phyloP scores from a whole-genome alignment of 2,329 filamentous ascomycete genomes.

The Septoria linicola region DNA sequence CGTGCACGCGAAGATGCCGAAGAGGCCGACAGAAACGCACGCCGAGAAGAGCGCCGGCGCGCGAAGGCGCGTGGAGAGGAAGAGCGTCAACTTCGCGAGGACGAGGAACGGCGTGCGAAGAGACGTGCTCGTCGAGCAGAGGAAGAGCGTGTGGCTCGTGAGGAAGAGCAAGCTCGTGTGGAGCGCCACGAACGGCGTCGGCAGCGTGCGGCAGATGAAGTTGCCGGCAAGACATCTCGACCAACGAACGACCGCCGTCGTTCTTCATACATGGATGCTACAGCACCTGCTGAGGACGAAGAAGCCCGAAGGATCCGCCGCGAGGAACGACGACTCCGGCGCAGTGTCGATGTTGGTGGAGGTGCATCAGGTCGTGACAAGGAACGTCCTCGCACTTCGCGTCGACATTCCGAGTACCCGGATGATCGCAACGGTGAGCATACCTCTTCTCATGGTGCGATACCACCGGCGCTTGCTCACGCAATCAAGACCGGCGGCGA shows the following conservation, averaged over 20 bases:
- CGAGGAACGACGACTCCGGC: conserved; percentile 46
- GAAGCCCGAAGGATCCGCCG: conserved; percentile 41
- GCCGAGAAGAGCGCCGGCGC: conserved; percentile 31
- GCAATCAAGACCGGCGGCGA: conserved; percentile 40
- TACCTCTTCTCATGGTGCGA: conserved; percentile 20
- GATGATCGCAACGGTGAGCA: conserved; percentile 40
- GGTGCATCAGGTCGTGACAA: conserved; percentile 30
- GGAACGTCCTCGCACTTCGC: conserved; percentile 33
- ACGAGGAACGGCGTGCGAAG: conserved; percentile 33
- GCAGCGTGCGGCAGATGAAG: conserved; percentile 26
- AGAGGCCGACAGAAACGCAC: conserved; percentile 32
- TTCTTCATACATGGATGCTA: conserved; percentile 30
- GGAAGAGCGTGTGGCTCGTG: conserved; percentile 33
- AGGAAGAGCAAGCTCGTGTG: conserved; percentile 33
- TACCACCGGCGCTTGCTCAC: conserved; percentile 31
- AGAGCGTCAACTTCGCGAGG: conserved; percentile 32
- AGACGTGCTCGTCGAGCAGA: conserved; percentile 32
- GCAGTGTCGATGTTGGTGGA: conserved; percentile 39
- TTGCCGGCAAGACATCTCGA: conserved; percentile 21
- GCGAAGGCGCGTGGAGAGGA: conserved; percentile 33
- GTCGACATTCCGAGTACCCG: conserved; percentile 35
- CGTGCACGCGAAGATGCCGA: conserved; percentile 43
- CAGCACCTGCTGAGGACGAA: conserved; percentile 32
- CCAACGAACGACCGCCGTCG: conserved; percentile 34
- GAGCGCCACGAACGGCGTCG: conserved; percentile 35